Base-by-base conservation (phyloP, 495 filamentous ascomycete species). In the Penicillium roqueforti region DNA sequence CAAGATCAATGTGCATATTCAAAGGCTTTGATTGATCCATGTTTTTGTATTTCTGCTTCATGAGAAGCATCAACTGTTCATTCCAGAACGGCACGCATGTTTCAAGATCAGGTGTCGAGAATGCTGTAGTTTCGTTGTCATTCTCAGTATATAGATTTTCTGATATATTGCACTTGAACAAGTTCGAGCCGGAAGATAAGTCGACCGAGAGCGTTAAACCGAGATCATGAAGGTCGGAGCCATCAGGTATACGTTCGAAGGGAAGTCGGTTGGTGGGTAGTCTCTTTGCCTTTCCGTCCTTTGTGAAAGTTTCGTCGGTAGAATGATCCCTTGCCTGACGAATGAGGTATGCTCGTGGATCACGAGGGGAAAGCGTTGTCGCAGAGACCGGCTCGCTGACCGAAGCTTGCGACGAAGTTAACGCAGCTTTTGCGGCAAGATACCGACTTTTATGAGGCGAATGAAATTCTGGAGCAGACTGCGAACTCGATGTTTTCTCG, bases 301-400 rank as follows among this genome's bases (percentile, higher is more conserved):
- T 53, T 38, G 57, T 31, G 8, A 51, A 29, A 18, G 31, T 0
- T 3, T 51, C 45, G 4, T 51, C 28, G 1, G 23, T 37, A 8
- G 18, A 8, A n/a, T 26, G 13, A 1, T 31, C 42, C n/a, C 20
- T 46, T 32, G 61, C 54, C 19, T 62, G 52, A 6, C 63, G 67
- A 31, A 76, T 69, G 6, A 77, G 56, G 51, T 75, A 76, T 42
- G 67, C 58, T 32, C 74, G 62, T 6, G 74, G 69, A 34, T 77
- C 74, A 47, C 64, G 51, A 0, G 57, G 57, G n/a, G 43, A 45
- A 6, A 72, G 48, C 1, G 45, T 10, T 11, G 49, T 31, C 7
- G 19, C 37, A 13, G 45, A 32, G 3, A 31, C 2, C 16, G 41
- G 5, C 2, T 50, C 47, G 7, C 38, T 8, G 3, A 25, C 29